phyloP scores from a whole-genome alignment of 108 stramenopile genomes.

The Parietichytrium sp. region DNA sequence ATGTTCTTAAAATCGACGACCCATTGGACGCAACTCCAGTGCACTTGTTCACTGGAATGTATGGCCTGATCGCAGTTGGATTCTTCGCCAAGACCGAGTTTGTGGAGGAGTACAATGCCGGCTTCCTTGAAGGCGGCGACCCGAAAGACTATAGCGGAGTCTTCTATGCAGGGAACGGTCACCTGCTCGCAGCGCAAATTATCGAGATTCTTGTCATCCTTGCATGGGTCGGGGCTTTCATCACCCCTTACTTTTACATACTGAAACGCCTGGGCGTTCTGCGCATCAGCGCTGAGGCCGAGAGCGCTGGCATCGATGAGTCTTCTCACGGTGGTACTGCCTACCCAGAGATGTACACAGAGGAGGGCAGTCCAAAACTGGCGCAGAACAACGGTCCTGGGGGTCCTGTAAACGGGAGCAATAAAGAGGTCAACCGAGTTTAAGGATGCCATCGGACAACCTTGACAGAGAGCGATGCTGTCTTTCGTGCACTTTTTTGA shows the following conservation, averaged over 20 bases:
- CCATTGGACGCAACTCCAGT: slow-evolving; percentile 89
- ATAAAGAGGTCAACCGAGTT: too few relatives aligned
- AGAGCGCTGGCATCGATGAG: slow-evolving; percentile 54
- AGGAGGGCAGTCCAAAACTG: too few relatives aligned
- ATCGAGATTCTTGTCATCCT: slow-evolving; percentile 21
- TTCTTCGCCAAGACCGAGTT: slow-evolving; percentile 61
- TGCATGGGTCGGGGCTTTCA: slow-evolving; percentile 52
- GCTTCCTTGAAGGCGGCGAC: slow-evolving; percentile 19
- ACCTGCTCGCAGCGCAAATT: slow-evolving; percentile 30
- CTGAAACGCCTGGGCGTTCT: not conserved
- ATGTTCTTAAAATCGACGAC: slow-evolving; percentile 80
- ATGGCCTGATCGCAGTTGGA: slow-evolving; percentile 75
- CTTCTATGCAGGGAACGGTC: slow-evolving; percentile 47
- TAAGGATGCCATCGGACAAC: too few relatives aligned
- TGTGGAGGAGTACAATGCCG: not conserved
- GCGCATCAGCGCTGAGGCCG: slow-evolving; percentile 76
- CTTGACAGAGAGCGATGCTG: too few relatives aligned
- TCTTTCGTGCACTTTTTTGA: too few relatives aligned
- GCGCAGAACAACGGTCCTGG: too few relatives aligned
- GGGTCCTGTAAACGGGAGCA: too few relatives aligned
- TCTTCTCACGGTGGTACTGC: slow-evolving; percentile 54
- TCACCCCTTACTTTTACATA: slow-evolving; percentile 25
- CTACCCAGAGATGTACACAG: slow-evolving; percentile 32
- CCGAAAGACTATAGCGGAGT: slow-evolving; percentile 38
- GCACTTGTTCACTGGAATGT: slow-evolving; percentile 73